Base-by-base conservation (phyloP, 75 land plant species). In the Cupressus sempervirens region DNA sequence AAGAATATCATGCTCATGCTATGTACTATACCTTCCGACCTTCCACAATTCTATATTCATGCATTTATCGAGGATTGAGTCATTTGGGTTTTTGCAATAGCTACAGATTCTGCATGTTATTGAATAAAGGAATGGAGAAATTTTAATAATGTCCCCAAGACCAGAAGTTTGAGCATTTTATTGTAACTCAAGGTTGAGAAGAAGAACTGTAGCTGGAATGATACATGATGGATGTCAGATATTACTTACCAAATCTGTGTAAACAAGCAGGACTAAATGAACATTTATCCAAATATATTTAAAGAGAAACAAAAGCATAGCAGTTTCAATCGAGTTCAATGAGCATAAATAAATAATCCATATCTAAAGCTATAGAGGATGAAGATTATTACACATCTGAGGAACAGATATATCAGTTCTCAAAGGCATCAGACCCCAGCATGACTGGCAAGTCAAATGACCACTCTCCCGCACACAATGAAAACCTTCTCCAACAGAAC, bases 401-500 rank as follows among this genome's bases (percentile, higher is more conserved):
- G 95, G 90, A 72, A 91, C 84, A 87, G 62, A 52, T 46, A 83
- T 85, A 87, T 91, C 87, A 81, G 88, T 65, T 85, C 95, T 88
- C 72, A 88, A 88, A 29, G 95, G 95, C 95, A 94, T 94, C 88
- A 87, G 83, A 83, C 88, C 86, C 82, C 90, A 88, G 85, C 95
- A 94, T 14, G 86, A 86, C 12, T 89, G 90, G 86, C 95, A 94
- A 72, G 83, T 89, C 45, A 93, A 83, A 86, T 94, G 95, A 29
- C 26, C 56, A 38, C 91, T 91, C 26, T 43, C 83, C 62, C 34
- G 88, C 38, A 30, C 84, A 84, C 93, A 92, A 67, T 79, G 84
- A 68, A 90, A 92, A 45, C 90, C 89, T 80, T 79, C 83, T 62
- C 85, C 36, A 20, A 16, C 85, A 54, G 58, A 68, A 54, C 82